These are phyloP conservation scores for Boletus reticuloceps DNA, from an alignment of 768 basidiomycete genomes.

Conservation along the genomic window DNA sequence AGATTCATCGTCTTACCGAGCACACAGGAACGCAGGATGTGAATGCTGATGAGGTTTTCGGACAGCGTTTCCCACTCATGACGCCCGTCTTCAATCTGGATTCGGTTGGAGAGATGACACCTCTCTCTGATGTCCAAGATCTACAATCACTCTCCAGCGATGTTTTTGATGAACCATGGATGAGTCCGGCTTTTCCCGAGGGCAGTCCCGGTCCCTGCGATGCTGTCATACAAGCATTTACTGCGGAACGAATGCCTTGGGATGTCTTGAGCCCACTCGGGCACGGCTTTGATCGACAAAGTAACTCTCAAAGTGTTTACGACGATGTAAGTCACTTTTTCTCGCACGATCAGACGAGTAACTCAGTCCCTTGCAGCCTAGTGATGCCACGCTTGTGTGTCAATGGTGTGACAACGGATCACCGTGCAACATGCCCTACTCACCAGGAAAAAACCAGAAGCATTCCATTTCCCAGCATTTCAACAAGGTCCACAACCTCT, in stretches of 20 bases:
- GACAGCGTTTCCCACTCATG: not conserved
- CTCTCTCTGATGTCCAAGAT: not conserved
- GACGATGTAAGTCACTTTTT: conserved; percentile 1
- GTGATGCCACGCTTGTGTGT: not conserved
- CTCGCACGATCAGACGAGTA: not conserved
- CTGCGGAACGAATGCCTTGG: not conserved
- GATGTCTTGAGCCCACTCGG: not conserved
- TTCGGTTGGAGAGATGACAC: not conserved
- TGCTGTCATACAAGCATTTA: not conserved
- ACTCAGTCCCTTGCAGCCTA: not conserved
- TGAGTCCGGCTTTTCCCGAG: not conserved
- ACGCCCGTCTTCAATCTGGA: not conserved
- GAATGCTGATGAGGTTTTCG: not conserved
- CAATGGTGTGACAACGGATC: conserved; percentile 7
- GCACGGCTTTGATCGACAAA: not conserved
- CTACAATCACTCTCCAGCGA: not conserved
- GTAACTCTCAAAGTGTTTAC: not conserved
- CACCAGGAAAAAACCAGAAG: conserved; percentile 3
- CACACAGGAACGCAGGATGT: not conserved
- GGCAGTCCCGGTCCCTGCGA: not conserved
- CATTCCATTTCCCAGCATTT: conserved; percentile 15
- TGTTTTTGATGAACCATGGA: not conserved
- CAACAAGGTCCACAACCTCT: not conserved
- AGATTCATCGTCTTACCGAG: not conserved
- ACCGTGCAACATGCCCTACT: not conserved